Evolutionary conservation across 148 eudicot species (phyloP).

Genomic region (Vaccinium macrocarpon): DNA sequence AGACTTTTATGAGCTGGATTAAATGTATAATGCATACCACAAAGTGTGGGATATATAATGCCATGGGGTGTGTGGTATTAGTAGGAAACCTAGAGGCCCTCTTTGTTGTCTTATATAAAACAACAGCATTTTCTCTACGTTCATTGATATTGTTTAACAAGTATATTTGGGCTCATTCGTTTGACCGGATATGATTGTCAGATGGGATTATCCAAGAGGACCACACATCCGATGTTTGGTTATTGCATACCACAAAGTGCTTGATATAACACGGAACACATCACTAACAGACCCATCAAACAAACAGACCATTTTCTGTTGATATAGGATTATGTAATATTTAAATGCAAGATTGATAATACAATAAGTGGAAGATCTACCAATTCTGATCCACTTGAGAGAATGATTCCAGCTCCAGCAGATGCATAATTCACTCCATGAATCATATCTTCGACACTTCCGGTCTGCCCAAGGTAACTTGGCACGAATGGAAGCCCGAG

Average conservation of each 20-base stretch:
- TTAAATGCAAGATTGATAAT: not conserved
- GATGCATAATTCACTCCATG: conserved; percentile 96
- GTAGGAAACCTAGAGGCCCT: not conserved
- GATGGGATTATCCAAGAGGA: not conserved
- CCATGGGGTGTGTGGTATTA: no score
- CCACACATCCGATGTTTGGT: not conserved
- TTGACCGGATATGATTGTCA: not conserved
- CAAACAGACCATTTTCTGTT: not conserved
- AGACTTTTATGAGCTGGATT: not conserved
- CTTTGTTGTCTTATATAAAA: not conserved
- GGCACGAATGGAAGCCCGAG: conserved; percentile 88
- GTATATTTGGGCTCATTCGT: not conserved
- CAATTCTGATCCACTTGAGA: conserved; percentile 87
- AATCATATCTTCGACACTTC: conserved; percentile 61
- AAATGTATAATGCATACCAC: no score
- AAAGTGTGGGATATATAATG: no score
- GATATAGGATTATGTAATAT: not conserved
- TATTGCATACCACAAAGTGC: no score
- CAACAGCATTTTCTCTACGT: not conserved
- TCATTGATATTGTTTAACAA: not conserved
- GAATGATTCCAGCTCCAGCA: conserved; percentile 92
- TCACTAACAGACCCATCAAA: no score
- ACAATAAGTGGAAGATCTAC: conserved; percentile 27
- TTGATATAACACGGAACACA: no score
- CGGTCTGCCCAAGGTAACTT: conserved; percentile 68